Evolutionary conservation across 2,329 filamentous ascomycete species (phyloP), one percentile per base, ranked within the genome.

Genomic region (Furcasterigmium furcatum): DNA sequence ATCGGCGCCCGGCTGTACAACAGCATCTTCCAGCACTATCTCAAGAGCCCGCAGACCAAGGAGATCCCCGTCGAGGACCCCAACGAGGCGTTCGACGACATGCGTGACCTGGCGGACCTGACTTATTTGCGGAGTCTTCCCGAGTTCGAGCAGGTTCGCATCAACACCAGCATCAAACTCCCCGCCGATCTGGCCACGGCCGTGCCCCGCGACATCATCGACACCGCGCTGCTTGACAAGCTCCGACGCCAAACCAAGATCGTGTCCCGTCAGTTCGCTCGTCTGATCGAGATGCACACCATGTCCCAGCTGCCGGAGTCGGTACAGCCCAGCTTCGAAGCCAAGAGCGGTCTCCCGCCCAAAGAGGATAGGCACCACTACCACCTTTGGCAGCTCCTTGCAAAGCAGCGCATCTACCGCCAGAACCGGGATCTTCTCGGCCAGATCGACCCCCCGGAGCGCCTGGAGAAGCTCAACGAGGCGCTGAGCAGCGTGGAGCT

Each of bases 21-120:
- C 48, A 76, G 83, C 41, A 88, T 97, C 54, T 92, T 90, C 59
- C 68, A 77, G 8, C 70, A 83, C 54, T 87, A 88, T 52, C 75
- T 87, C 47, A 73, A 80, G 27, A 79, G 87, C 46, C 64, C 79
- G 0, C 83, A 85, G 49, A 86, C 91, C 8, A 75, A 82, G 45
- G 92, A 97, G 61, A 79, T 99, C 57, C 95, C 91, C 0, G 85
- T 99, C 6, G 94, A 99, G 67, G 92, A 97, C 50, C 95, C 94
- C 0, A 97, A 88, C 58, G 88, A 92, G 60, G 82, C 79, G 1
- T 95, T 95, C 55, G 88, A 94, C 58, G 82, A 89, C 48, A 72
- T 95, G 56, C 80, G 89, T 53, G 88, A 94, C 59, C 72, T 85
- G 43, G 84, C 82, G 55, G 89, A 95, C 57, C 70, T 92, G 25